Conservation (phyloP, 108 stramenopile species). For the Cyclotella cryptica region DNA sequence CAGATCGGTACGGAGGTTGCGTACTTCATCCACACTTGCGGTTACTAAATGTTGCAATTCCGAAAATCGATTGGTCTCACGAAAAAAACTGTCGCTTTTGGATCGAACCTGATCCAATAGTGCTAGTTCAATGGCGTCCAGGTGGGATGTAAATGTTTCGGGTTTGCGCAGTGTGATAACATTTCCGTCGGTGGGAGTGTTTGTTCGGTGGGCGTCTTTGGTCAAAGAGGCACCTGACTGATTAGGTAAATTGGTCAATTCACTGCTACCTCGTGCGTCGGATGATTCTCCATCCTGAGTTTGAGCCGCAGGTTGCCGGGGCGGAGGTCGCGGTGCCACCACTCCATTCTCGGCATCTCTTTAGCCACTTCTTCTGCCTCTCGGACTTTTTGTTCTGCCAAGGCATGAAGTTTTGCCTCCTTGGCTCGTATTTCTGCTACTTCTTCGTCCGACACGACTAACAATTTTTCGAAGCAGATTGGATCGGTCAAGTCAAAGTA, state of each 20-base stretch:
- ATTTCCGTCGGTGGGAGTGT: conserved; percentile 53
- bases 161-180: conserved; percentile 68
- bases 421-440: conserved; percentile 52
- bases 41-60: conserved; percentile 73
- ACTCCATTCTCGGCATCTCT: conserved; percentile 44
- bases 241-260: conserved; percentile 16
- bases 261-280: not conserved
- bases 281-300: not conserved
- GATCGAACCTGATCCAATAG: conserved; percentile 82
- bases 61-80: conserved; percentile 86
- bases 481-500: conserved; percentile 88
- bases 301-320: conserved; percentile 8
- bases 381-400: conserved; percentile 51
- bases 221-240: conserved; percentile 32
- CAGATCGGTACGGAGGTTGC: conserved; percentile 53
- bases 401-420: conserved; percentile 48
- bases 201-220: conserved; percentile 44
- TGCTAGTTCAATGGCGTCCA: conserved; percentile 84
- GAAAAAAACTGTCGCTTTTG: conserved; percentile 81
- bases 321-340: conserved; percentile 20
- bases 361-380: conserved; percentile 53
- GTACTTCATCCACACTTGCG: conserved; percentile 71
- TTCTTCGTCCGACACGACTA: conserved; percentile 58
- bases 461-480: conserved; percentile 70
- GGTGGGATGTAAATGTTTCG: conserved; percentile 68